Evolutionary conservation across 2,329 filamentous ascomycete genomes (phyloP), one percentile per base, ranked within the genome.

Genomic region (Epichloe aotearoae): DNA sequence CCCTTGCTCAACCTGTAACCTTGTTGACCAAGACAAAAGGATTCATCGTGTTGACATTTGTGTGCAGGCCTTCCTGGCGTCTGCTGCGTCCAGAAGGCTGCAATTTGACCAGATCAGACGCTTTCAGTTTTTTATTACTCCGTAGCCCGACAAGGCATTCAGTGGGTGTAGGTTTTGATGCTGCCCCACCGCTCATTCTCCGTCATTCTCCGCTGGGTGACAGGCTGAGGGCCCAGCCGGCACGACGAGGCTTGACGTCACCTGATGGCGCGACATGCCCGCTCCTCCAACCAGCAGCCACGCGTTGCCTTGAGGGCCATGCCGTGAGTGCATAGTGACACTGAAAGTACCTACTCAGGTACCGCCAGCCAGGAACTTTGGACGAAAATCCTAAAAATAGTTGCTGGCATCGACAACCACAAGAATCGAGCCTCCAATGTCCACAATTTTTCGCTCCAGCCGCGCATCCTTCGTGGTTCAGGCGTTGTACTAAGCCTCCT

Each of bases 211-310:
- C 26, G 19, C 41, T 43, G 23, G 14, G 5, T 12, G 41, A 30
- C 19, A 6, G 23, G 23, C 23, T 23, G 23, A 23, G 23, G 23
- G 23, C 23, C 23, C 23, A 23, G 23, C 23, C 23, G 6, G 23
- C 23, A 23, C 23, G 23, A 23, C 11, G 8, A 19, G 19, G 44
- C 33, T 34, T 14, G 14, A 17, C 38, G 47, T 50, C 47, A 50
- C 47, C 41, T 50, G 47, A 50, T 50, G 23, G 10, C 47, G 47
- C 47, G 47, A 39, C 47, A 33, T 19, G 14, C 20, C 12, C 43
- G 43, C 30, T 34, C n/a, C 43, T 30, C 42, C 20, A 33, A 44
- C 42, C 42, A 17, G 7, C 26, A 26, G 6, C 26, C 30, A 36
- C 26, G 43, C 30, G 43, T 19, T 36, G 30, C 43, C 26, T 26